Evolutionary conservation across 192 early-diverging fungal genomes (phyloP), one percentile per base, ranked within the genome.

Genomic region (Coemansia sp.): DNA sequence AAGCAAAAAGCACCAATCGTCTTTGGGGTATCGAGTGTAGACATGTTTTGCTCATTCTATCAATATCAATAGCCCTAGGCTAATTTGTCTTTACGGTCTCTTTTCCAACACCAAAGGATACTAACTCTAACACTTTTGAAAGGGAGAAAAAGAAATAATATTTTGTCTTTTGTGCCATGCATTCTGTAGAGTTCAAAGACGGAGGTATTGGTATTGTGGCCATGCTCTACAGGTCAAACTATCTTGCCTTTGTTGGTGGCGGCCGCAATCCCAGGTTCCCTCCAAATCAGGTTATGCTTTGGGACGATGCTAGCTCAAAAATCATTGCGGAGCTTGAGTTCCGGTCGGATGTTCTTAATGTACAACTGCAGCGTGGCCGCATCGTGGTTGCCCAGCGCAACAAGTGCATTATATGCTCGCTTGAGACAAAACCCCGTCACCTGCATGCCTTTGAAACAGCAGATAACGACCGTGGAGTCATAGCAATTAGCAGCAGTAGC

Each of bases 271-370:
- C 94, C 49, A 85, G 87, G 69, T 92, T 91, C 59, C 89, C 92
- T n/a, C 92, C 92, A 9, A 94, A 92, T 78, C 90, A 90, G 56
- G 94, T 93, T 13, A 88, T 92, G 49, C 87, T 97, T 56, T 97
- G 92, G 87, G 95, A 97, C 64, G 92, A 93, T 64, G 84, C 86
- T 9, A 89, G 86, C 71, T 85, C 83, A 45, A 87, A 87, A 62
- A 82, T 88, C 5, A 86, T 94, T 13, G 79, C 88, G 5, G 90
- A 92, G 74, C 75, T 95, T 16, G 92, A 93, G 72, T 93, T 93
- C 63, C 84, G 87, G 68, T 90, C 86, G 8, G 90, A 94, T 57
- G 91, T 96, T 15, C 89, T 89, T 62, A 91, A 87, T 47, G 92
- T 94, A 12, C 91, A 87, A 64, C 76, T 93, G 65, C 83, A 91